Conservation (phyloP, 352 stramenopile species). For the Phytophthora vignae region DNA sequence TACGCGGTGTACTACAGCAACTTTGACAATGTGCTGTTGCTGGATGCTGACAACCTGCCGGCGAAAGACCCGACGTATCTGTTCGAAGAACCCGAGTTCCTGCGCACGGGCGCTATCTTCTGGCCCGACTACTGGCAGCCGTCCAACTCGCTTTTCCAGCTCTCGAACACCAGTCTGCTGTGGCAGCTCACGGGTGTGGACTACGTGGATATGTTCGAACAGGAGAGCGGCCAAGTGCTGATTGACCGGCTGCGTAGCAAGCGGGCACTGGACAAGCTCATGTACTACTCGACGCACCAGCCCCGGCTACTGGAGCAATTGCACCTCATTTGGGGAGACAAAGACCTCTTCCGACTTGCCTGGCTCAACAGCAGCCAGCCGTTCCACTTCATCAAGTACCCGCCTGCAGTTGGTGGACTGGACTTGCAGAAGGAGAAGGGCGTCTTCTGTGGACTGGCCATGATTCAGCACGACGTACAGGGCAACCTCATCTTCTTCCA, state of each 20-base stretch:
- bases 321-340: slow-evolving; percentile 88
- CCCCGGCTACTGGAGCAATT: slow-evolving; percentile 75
- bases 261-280: slow-evolving; percentile 82
- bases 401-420: slow-evolving; percentile 77
- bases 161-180: slow-evolving; percentile 76
- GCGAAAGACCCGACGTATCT: slow-evolving; percentile 86
- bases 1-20: slow-evolving; percentile 90
- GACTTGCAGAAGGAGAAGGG: slow-evolving; percentile 70
- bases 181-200: slow-evolving; percentile 81
- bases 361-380: slow-evolving; percentile 82
- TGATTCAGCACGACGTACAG: slow-evolving; percentile 89
- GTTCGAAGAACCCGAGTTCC: slow-evolving; percentile 82
- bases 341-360: slow-evolving; percentile 85
- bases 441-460: slow-evolving; percentile 84
- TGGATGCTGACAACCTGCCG: slow-evolving; percentile 87
- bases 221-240: slow-evolving; percentile 88
- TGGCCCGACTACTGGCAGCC: slow-evolving; percentile 90
- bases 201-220: slow-evolving; percentile 86
- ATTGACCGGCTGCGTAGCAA: slow-evolving; percentile 84
- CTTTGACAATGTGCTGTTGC: slow-evolving; percentile 84
- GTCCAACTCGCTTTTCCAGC: slow-evolving; percentile 82
- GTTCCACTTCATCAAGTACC: slow-evolving; percentile 82
- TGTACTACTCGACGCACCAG: slow-evolving; percentile 86
- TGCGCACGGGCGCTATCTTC: slow-evolving; percentile 81
- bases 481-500: slow-evolving; percentile 89